phyloP scores from a whole-genome alignment of 345 rosid genomes.

The Arabidopsis suecica region DNA sequence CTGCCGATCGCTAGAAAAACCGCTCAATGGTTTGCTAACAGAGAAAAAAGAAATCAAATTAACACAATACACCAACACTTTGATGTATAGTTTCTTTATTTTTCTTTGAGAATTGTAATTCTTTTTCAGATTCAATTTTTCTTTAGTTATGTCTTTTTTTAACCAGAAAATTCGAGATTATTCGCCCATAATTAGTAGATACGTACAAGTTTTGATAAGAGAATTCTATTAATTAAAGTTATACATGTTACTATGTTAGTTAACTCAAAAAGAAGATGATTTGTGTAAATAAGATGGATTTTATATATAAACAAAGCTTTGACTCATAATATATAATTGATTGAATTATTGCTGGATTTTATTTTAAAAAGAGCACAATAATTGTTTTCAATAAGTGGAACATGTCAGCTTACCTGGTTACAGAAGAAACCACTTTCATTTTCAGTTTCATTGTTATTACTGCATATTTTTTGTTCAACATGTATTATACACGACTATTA shows the following conservation, averaged over 20 bases:
- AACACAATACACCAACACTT: conserved; percentile 41
- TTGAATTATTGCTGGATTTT: conserved; percentile 18
- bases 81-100: conserved; percentile 45
- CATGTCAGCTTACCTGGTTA: conserved; percentile 47
- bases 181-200: background rate
- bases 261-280: conserved; percentile 11
- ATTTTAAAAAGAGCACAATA: background rate
- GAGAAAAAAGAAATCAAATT: conserved; percentile 55
- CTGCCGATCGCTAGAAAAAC: conserved; percentile 79
- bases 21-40: conserved; percentile 75
- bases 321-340: background rate
- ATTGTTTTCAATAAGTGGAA: conserved; percentile 35
- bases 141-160: conserved; percentile 13
- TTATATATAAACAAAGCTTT: conserved; percentile 10
- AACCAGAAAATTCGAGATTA: background rate
- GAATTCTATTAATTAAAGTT: background rate
- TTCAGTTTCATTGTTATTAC: conserved; percentile 10
- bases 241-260: conserved; percentile 15
- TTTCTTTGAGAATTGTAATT: background rate
- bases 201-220: background rate
- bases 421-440: conserved; percentile 35
- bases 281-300: conserved; percentile 13
- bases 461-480: background rate
- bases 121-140: background rate
- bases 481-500: too few species aligned